A percentile compares a stretch with the other conserved stretches of the same genome.
Evolutionary conservation across 1,284 basidiomycete species (phyloP).

Genomic region (Sphaerobolus stellatus): DNA sequence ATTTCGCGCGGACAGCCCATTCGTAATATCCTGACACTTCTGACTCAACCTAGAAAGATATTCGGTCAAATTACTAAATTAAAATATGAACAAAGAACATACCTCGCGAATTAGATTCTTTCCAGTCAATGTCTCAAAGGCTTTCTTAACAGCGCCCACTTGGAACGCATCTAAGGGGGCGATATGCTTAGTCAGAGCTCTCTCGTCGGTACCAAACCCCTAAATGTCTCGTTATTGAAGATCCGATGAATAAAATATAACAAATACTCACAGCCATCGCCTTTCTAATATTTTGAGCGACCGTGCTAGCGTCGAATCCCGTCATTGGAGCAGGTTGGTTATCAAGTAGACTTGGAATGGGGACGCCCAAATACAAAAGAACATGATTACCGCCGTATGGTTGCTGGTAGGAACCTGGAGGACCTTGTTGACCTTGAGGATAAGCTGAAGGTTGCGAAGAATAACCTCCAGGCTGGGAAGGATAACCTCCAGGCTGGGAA

Average conservation of each 20-base stretch:
- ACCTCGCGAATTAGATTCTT: constrained; percentile 4
- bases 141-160: constrained; percentile 5
- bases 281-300: constrained; percentile 2
- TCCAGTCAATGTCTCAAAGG: constrained; percentile 4
- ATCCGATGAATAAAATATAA: not conserved
- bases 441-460: no score
- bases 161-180: constrained; percentile 11
- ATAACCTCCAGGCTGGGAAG: no score
- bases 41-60: constrained; percentile 4
- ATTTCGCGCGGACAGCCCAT: constrained; percentile 5
- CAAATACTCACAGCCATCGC: constrained; percentile 4
- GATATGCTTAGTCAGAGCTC: constrained; percentile 3
- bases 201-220: constrained; percentile 11
- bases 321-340: constrained; percentile 6
- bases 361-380: constrained; percentile 10
- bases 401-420: no score
- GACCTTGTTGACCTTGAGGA: no score
- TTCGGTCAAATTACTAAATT: not conserved
- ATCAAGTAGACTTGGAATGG: constrained; percentile 5
- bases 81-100: constrained; percentile 4
- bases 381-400: no score
- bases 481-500: no score
- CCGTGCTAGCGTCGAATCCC: constrained; percentile 8
- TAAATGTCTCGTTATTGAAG: not conserved
- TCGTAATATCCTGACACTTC: constrained; percentile 11